Percentiles rank a stretch among this genome's conserved stretches.
Evolutionary conservation across 495 filamentous ascomycete genomes (phyloP).

Genomic region (Hyaloscypha hepaticicola): DNA sequence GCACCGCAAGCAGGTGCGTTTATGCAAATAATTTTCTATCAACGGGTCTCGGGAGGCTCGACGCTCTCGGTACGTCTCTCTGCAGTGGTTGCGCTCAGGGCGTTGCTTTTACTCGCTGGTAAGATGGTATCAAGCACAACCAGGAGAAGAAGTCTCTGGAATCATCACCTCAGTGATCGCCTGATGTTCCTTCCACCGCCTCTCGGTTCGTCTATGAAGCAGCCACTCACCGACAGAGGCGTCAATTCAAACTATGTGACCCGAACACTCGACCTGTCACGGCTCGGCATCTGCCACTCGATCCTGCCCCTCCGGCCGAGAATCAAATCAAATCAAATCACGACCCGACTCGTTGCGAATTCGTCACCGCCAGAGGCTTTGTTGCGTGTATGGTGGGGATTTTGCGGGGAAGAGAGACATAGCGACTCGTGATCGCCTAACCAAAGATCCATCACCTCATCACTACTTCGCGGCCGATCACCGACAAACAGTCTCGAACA

Average conservation of each 20-base stretch:
- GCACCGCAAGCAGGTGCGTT: background rate
- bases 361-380: background rate
- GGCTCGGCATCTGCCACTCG: too few species aligned
- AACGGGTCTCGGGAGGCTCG: background rate
- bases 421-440: background rate
- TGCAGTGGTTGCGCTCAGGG: background rate
- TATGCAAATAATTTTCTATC: background rate
- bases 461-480: background rate
- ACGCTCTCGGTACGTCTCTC: background rate
- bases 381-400: background rate
- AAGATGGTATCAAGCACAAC: background rate
- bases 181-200: background rate
- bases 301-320: too few species aligned
- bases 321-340: too few species aligned
- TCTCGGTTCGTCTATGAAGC: too few species aligned
- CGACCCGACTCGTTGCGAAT: background rate
- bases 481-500: background rate
- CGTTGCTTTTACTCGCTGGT: background rate
- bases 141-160: background rate
- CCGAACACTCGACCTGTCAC: too few species aligned
- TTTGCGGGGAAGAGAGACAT: slow-evolving; percentile 5
- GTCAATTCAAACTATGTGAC: too few species aligned
- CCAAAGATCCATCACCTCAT: background rate
- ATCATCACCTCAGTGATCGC: background rate
- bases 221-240: too few species aligned